phyloP scores from a whole-genome alignment of 805 yeast genomes.

The Lipomyces chichibuensis region DNA sequence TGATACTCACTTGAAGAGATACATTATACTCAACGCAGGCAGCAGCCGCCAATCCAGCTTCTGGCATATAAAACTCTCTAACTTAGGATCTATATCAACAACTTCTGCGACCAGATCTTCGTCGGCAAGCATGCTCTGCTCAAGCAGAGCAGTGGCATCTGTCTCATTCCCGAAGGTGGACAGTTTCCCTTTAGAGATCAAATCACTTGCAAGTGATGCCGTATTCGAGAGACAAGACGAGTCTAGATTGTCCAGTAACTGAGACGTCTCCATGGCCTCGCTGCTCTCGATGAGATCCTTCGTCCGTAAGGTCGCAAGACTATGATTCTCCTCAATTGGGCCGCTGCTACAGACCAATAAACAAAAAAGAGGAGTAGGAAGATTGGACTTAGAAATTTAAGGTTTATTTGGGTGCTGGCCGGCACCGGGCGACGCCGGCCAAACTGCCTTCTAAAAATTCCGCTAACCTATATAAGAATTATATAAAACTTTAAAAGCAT shows the following conservation, averaged over 20 bases:
- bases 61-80: slow-evolving; percentile 41
- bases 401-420: too few relatives aligned
- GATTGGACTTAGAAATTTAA: too few relatives aligned
- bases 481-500: too few relatives aligned
- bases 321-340: neutral
- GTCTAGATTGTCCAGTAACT: neutral
- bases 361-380: too few relatives aligned
- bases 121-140: slow-evolving; percentile 29
- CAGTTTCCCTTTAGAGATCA: slow-evolving; percentile 10
- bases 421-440: too few relatives aligned
- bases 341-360: neutral
- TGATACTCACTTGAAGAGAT: slow-evolving; percentile 47
- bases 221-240: neutral
- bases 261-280: neutral
- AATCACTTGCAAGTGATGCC: neutral
- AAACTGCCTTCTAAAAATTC: too few relatives aligned
- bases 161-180: neutral
- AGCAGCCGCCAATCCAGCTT: slow-evolving; percentile 52
- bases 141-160: slow-evolving; percentile 14
- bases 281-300: neutral
- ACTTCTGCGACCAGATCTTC: slow-evolving; percentile 26
- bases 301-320: neutral
- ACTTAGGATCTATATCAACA: slow-evolving; percentile 31
- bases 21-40: slow-evolving; percentile 53
- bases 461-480: too few relatives aligned